Evolutionary conservation across 140 eudicot genomes (phyloP).

Genomic region (Bidens hawaiensis): DNA sequence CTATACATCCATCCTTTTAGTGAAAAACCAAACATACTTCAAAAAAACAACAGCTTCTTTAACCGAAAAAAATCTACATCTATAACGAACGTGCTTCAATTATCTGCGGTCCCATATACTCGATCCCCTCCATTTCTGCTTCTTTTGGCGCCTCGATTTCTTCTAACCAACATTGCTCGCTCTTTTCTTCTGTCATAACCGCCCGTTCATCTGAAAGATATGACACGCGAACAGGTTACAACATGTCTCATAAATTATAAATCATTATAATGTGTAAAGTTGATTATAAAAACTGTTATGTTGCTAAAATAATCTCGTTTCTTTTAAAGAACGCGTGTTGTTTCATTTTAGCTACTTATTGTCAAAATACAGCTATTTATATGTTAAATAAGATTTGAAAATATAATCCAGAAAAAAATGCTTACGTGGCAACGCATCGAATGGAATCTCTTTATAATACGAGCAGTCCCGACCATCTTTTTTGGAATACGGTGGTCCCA

Average conservation of each 20-base stretch:
- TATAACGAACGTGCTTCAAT: slow-evolving; percentile 2
- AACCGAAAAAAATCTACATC: neutral
- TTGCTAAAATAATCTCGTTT: neutral
- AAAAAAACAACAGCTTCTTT: neutral
- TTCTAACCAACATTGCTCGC: slow-evolving; percentile 41
- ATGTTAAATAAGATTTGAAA: neutral
- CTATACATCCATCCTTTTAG: neutral
- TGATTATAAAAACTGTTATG: neutral
- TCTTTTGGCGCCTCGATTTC: slow-evolving; percentile 61
- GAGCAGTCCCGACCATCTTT: slow-evolving; percentile 75
- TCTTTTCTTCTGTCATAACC: slow-evolving; percentile 31
- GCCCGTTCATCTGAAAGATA: slow-evolving; percentile 29
- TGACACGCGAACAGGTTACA: neutral
- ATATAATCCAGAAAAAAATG: neutral
- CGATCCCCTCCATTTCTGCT: slow-evolving; percentile 54
- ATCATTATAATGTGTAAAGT: neutral
- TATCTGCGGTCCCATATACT: slow-evolving; percentile 62
- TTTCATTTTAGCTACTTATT: no score
- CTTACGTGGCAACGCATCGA: slow-evolving; percentile 46
- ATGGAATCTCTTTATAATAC: slow-evolving; percentile 56
- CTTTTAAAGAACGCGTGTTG: no score
- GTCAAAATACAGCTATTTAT: no score
- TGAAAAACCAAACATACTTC: neutral
- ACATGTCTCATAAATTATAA: neutral
- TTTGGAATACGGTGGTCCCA: slow-evolving; percentile 86